Evolutionary conservation across 2,329 filamentous ascomycete genomes (phyloP).

Genomic region (Mycosphaerella arachidis): DNA sequence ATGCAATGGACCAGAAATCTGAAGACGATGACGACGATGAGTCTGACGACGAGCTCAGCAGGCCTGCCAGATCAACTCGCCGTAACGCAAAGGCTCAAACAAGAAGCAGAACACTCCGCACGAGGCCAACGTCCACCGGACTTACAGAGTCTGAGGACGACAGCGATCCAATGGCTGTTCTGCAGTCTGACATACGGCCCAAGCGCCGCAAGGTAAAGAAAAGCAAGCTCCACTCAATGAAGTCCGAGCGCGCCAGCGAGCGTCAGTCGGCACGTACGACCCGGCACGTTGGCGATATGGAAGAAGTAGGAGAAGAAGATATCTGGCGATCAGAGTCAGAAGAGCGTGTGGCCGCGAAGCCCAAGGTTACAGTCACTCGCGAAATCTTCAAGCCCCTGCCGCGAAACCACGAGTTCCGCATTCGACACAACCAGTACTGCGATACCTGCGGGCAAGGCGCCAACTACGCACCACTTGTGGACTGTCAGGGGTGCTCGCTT

Average conservation of each 20-base stretch:
- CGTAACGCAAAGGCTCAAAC: conserved; percentile 13
- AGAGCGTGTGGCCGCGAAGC: conserved; percentile 36
- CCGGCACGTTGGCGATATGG: conserved; percentile 45
- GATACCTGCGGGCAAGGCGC: conserved; percentile 62
- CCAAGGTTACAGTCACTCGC: conserved; percentile 58
- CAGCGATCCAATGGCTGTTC: conserved; percentile 20
- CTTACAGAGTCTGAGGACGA: conserved; percentile 29
- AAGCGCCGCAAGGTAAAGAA: conserved; percentile 37
- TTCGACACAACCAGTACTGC: conserved; percentile 66
- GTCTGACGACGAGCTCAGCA: conserved; percentile 20
- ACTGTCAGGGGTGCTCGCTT: conserved; percentile 85
- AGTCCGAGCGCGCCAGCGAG: conserved; percentile 15
- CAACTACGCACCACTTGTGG: conserved; percentile 66
- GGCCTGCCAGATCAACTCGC: conserved; percentile 11
- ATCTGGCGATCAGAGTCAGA: conserved; percentile 46
- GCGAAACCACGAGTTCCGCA: conserved; percentile 61
- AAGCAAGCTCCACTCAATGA: conserved; percentile 8
- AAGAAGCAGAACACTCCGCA: conserved; percentile 13
- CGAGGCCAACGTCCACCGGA: conserved; percentile 6
- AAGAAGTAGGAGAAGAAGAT: conserved; percentile 56
- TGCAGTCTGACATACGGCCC: conserved; percentile 40
- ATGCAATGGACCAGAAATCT: conserved; percentile 19
- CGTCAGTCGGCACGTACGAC: conserved; percentile 45
- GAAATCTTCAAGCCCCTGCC: conserved; percentile 67
- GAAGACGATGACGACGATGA: conserved; percentile 22